Conservation (phyloP, 176 grass and related monocot genomes). For the Phoenix dactylifera region DNA sequence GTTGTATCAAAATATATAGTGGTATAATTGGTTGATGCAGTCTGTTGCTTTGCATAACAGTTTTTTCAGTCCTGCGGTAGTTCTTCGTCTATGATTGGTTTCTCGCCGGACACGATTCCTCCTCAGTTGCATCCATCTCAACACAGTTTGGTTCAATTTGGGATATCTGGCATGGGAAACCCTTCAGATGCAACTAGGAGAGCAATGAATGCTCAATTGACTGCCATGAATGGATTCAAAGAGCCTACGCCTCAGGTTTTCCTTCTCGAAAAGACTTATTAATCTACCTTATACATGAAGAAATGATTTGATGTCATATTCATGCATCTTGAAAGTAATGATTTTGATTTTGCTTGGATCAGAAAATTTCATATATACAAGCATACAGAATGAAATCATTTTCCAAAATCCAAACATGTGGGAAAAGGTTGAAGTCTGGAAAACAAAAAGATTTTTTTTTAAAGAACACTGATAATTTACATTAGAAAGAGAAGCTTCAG, state of each 20-base stretch:
- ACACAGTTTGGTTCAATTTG: background rate
- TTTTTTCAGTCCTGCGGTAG: conserved; percentile 1
- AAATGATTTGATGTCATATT: too few relatives aligned
- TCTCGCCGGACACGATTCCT: conserved; percentile 10
- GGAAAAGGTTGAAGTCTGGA: too few relatives aligned
- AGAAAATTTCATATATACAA: too few relatives aligned
- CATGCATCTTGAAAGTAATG: too few relatives aligned
- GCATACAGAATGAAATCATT: too few relatives aligned
- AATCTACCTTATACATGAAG: background rate
- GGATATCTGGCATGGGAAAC: conserved; percentile 3
- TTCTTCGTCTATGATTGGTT: conserved; percentile 3
- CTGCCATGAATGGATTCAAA: conserved; percentile 1
- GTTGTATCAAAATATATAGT: too few relatives aligned
- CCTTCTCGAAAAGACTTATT: background rate
- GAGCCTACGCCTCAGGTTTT: conserved; percentile 11
- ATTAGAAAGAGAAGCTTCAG: too few relatives aligned
- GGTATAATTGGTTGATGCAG: too few relatives aligned
- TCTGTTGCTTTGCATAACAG: background rate
- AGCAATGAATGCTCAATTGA: conserved; percentile 7
- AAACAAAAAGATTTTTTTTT: too few relatives aligned
- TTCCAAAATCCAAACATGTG: too few relatives aligned
- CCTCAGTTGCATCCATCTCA: conserved; percentile 12
- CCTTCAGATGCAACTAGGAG: conserved; percentile 7
- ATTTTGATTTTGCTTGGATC: too few relatives aligned
- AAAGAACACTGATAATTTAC: too few relatives aligned